Base-by-base conservation (phyloP, 805 yeast species). In the Ogataea nitratoaversa region DNA sequence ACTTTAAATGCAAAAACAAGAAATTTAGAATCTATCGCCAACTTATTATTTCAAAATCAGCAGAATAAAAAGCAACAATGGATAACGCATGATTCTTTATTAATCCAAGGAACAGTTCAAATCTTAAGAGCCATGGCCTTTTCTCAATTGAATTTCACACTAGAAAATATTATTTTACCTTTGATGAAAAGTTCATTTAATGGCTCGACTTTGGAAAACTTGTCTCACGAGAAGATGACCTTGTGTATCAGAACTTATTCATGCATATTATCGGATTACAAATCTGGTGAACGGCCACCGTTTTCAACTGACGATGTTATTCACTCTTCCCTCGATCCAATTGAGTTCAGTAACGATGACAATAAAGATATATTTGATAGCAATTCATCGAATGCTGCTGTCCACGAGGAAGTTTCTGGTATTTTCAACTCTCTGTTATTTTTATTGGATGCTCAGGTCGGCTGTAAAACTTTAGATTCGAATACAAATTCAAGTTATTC, bases 1-100 rank as follows among this genome's bases (percentile, higher is more conserved):
- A 84, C 97, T 0, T 65, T 91, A 50, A 93, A 91, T 57, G 82
- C 85, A 43, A 89, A 95, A 0, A 79, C 90, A 3, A 82, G 89
- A 53, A 82, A 82, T 40, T 68, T 93, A 36, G 95, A 84, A 42
- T 54, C 64, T 2, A 63, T 93, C 25, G 78, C 82, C 42, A 72
- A 74, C 4, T 59, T 85, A 31, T 66, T 90, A 19, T 66, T 70
- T 40, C 72, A 73, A 37, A 74, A 69, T 40, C 52, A 58, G 11
- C 58, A 50, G 19, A 65, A 66, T 30, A 75, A 74, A 43, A 86
- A 84, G 49, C 85, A 82, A 48, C 78, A 79, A 30, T 91, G 97
- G 97, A 62, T 84, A 2, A 71, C 78, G 0, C 68, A 81, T 4
- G 93, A 87, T 48, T 60, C 75, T 2, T 65, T 70, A 8, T 61